These are phyloP conservation scores for Tricharina praecox DNA, from an alignment of 495 filamentous ascomycete species.

Conservation along the genomic window DNA sequence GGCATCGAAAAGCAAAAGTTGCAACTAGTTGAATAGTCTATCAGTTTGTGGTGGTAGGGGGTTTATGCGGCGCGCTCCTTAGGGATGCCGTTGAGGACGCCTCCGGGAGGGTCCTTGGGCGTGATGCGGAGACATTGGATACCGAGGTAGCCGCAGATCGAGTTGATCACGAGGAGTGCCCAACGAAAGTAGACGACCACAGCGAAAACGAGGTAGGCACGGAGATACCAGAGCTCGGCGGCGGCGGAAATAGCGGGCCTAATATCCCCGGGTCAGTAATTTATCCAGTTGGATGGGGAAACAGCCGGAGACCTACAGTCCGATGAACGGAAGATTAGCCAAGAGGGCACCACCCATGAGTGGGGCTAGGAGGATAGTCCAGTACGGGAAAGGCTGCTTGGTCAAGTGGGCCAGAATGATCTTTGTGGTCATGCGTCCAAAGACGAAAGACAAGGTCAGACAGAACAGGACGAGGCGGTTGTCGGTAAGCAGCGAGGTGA, in stretches of 20 bases:
- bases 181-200: slow-evolving; percentile 72
- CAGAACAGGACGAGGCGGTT: slow-evolving; percentile 88
- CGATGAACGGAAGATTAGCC: slow-evolving; percentile 64
- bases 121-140: slow-evolving; percentile 84
- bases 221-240: slow-evolving; percentile 63
- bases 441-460: slow-evolving; percentile 84
- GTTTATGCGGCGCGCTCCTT: slow-evolving; percentile 3
- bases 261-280: no score
- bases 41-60: no score
- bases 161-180: slow-evolving; percentile 78
- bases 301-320: slow-evolving; percentile 37
- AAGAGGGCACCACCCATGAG: slow-evolving; percentile 70
- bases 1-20: no score
- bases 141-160: slow-evolving; percentile 77
- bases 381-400: slow-evolving; percentile 85
- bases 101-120: slow-evolving; percentile 29
- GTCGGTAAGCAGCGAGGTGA: slow-evolving; percentile 58
- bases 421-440: slow-evolving; percentile 99
- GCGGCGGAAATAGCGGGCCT: slow-evolving; percentile 36
- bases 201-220: slow-evolving; percentile 65
- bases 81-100: slow-evolving; percentile 10
- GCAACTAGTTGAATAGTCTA: no score
- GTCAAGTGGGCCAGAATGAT: slow-evolving; percentile 94
- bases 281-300: no score
- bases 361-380: slow-evolving; percentile 78